These are phyloP conservation scores for Penicillium sp. DNA, from an alignment of 2,329 filamentous ascomycete species.

Conservation along the genomic window DNA sequence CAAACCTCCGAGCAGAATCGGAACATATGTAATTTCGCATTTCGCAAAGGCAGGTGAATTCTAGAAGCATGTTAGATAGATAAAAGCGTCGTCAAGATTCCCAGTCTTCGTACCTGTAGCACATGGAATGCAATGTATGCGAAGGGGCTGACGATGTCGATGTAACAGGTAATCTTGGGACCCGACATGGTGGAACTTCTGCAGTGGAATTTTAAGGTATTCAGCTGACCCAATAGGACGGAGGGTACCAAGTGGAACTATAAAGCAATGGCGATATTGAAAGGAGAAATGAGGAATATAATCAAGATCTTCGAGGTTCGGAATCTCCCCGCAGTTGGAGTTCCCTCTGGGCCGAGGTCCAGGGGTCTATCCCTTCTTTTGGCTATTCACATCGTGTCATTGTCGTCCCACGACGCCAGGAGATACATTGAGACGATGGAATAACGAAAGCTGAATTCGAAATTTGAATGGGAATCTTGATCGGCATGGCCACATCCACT, in stretches of 20 bases:
- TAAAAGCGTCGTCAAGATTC: background rate
- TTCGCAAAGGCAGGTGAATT: constrained; percentile 13
- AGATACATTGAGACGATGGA: background rate
- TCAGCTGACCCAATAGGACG: background rate
- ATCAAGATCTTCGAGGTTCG: background rate
- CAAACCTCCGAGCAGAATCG: constrained; percentile 11
- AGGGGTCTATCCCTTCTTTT: background rate
- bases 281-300: background rate
- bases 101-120: constrained; percentile 4
- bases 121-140: constrained; percentile 14
- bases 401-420: background rate
- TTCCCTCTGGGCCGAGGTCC: background rate
- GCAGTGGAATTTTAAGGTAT: background rate
- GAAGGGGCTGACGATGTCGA: constrained; percentile 16
- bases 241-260: background rate
- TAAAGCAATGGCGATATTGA: background rate
- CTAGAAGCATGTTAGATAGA: background rate
- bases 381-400: background rate
- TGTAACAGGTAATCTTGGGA: constrained; percentile 11
- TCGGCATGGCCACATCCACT: background rate
- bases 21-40: constrained; percentile 14
- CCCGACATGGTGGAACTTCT: constrained; percentile 3
- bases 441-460: background rate
- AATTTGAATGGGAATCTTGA: background rate
- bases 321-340: background rate